Evolutionary conservation across 2,329 filamentous ascomycete genomes (phyloP), one percentile per base, ranked within the genome.

Genomic region (Paecilomyces formosus): DNA sequence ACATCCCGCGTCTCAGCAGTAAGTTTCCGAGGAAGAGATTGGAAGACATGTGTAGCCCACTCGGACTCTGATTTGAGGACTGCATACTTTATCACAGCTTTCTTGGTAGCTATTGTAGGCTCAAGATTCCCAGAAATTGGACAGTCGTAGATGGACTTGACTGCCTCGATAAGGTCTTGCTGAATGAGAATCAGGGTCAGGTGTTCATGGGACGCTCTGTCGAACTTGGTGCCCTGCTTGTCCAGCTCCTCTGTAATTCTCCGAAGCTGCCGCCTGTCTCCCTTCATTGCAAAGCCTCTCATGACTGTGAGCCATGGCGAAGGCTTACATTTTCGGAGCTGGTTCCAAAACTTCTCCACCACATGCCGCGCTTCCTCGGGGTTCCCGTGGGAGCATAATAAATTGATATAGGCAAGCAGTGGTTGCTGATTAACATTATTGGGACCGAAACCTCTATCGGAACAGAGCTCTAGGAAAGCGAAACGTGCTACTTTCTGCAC

Each of bases 131-230:
- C 70, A 13, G 74, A 66, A 3, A 86, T 74, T 1, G 82, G 78
- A 61, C 82, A 83, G 22, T 81, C 74, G 65, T 88, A 92, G 84
- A 91, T 90, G 12, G 78, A 70, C 66, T 88, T 86, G 2, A 86
- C 86, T 61, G 84, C 81, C n/a, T 79, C 70, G 3, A 88, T 68
- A 53, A 85, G 77, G 63, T 86, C 76, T 52, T 78, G 79, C 12
- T 77, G 70, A 1, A 87, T 83, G 65, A 87, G 91, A 64, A 88
- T 88, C 0, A 71, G 72, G 2, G 86, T 81, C 69, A 94, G 77
- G 33, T 82, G 65, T 58, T 75, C 67, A 57, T 82, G 79, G 26
- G 76, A 74, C 1, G 58, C 53, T 11, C 67, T 63, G 39, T 76
- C 73, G 53, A 81, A 73, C 70, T 58, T 79, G 70, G 63, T 86